These are phyloP conservation scores for Xylaria arbuscula DNA, from an alignment of 2,329 filamentous ascomycete species.

Conservation along the genomic window DNA sequence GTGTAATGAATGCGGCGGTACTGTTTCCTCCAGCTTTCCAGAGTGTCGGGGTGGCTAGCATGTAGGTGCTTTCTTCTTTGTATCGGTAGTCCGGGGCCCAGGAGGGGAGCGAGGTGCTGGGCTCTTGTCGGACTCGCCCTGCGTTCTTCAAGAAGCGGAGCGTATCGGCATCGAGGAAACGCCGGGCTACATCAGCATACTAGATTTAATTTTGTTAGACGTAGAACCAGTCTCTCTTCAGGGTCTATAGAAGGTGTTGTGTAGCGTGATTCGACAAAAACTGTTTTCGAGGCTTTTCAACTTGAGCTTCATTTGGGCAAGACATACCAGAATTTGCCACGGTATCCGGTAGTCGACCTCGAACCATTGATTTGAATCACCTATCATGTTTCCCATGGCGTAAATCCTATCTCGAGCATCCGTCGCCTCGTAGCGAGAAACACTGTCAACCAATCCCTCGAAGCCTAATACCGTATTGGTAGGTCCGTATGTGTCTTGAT, in stretches of 20 bases:
- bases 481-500: conserved; percentile 31
- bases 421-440: conserved; percentile 41
- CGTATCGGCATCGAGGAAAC: conserved; percentile 35
- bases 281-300: neutral
- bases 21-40: conserved; percentile 32
- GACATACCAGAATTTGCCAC: conserved; percentile 41
- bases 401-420: conserved; percentile 43
- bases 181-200: conserved; percentile 40
- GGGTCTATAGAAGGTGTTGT: neutral
- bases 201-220: conserved; percentile 6
- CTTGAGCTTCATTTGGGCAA: neutral
- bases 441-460: conserved; percentile 27
- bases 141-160: conserved; percentile 39
- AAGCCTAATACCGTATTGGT: conserved; percentile 18
- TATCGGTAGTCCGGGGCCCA: conserved; percentile 41
- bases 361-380: conserved; percentile 39
- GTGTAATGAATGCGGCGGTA: conserved; percentile 15
- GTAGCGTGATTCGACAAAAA: too few relatives aligned
- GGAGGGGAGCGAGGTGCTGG: conserved; percentile 38
- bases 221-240: neutral
- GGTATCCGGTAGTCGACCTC: conserved; percentile 42
- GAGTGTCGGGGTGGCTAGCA: conserved; percentile 16
- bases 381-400: conserved; percentile 40
- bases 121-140: conserved; percentile 36
- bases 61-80: conserved; percentile 27